Conservation (phyloP, 169 alveolate species). For the Plasmodium adleri region DNA sequence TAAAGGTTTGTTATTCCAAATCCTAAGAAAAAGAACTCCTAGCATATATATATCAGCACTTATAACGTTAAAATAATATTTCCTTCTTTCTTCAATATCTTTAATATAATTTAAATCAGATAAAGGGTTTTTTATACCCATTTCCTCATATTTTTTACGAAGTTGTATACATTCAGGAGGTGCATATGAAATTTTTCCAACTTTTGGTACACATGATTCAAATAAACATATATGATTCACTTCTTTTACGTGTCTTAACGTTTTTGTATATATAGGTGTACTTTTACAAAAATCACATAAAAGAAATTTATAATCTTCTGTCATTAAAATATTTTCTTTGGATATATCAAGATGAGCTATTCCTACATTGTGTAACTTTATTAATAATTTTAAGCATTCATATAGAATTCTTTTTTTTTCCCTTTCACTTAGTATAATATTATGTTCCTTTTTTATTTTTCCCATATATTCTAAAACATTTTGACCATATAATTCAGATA, state of each 20-base stretch:
- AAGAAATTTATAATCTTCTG: conserved; percentile 78
- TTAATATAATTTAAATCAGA: conserved; percentile 22
- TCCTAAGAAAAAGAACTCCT: conserved; percentile 83
- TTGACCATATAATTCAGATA: conserved; percentile 81
- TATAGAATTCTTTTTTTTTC: conserved; percentile 26
- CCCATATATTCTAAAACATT: conserved; percentile 82
- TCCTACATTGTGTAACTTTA: conserved; percentile 83
- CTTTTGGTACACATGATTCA: conserved; percentile 87
- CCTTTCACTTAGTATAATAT: no score
- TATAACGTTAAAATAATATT: conserved; percentile 82
- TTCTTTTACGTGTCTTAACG: conserved; percentile 78
- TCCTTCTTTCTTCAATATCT: conserved; percentile 72
- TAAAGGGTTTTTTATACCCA: conserved; percentile 45
- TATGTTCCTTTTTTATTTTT: conserved; percentile 22
- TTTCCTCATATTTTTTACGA: conserved; percentile 71
- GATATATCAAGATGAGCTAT: conserved; percentile 85
- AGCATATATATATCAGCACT: conserved; percentile 81
- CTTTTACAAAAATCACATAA: conserved; percentile 87
- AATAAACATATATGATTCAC: conserved; percentile 75
- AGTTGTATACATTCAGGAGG: conserved; percentile 88
- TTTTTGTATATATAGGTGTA: conserved; percentile 81
- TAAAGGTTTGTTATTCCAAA: conserved; percentile 86
- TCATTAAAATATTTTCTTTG: conserved; percentile 85
- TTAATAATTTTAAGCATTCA: conserved; percentile 75
- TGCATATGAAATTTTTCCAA: conserved; percentile 87